Evolutionary conservation across 805 yeast genomes (phyloP).

Genomic region (Cyberlindnera euphorbiiphila): DNA sequence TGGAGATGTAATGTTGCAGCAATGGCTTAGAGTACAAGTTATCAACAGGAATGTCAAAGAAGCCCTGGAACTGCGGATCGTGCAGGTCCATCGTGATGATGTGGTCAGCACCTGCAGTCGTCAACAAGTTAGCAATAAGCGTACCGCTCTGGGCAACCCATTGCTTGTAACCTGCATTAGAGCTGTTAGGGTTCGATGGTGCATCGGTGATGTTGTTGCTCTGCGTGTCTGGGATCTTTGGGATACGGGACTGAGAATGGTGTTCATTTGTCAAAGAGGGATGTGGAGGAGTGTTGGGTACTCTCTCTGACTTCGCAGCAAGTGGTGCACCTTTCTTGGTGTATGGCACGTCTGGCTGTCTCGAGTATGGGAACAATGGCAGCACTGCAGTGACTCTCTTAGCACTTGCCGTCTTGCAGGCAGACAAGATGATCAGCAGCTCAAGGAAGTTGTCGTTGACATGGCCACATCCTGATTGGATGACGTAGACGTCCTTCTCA

Average conservation of each 20-base stretch:
- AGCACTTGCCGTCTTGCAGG: slow-evolving; percentile 97
- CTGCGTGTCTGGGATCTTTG: slow-evolving; percentile 32
- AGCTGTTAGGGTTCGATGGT: slow-evolving; percentile 28
- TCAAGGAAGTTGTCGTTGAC: slow-evolving; percentile 94
- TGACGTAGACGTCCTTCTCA: slow-evolving; percentile 94
- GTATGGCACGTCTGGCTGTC: slow-evolving; percentile 93
- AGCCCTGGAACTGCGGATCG: slow-evolving; percentile 97
- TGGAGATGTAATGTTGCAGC: slow-evolving; percentile 76
- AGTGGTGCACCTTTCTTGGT: slow-evolving; percentile 73
- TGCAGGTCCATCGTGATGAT: slow-evolving; percentile 97
- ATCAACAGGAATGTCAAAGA: slow-evolving; percentile 94
- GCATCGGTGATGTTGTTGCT: slow-evolving; percentile 13
- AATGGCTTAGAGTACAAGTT: slow-evolving; percentile 87
- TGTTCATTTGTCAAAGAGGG: slow-evolving; percentile 10
- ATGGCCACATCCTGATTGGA: slow-evolving; percentile 83
- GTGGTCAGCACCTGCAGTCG: slow-evolving; percentile 94
- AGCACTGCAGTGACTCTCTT: slow-evolving; percentile 91
- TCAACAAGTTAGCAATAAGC: slow-evolving; percentile 78
- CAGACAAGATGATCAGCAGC: slow-evolving; percentile 82
- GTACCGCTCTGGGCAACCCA: slow-evolving; percentile 98
- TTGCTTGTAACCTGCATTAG: slow-evolving; percentile 72
- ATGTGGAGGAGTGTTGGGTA: slow-evolving; percentile 46
- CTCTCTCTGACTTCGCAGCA: slow-evolving; percentile 41
- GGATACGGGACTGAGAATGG: slow-evolving; percentile 17
- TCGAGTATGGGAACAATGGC: slow-evolving; percentile 91